Conservation (phyloP, 345 rosid genomes). For the Gossypium arboreum region DNA sequence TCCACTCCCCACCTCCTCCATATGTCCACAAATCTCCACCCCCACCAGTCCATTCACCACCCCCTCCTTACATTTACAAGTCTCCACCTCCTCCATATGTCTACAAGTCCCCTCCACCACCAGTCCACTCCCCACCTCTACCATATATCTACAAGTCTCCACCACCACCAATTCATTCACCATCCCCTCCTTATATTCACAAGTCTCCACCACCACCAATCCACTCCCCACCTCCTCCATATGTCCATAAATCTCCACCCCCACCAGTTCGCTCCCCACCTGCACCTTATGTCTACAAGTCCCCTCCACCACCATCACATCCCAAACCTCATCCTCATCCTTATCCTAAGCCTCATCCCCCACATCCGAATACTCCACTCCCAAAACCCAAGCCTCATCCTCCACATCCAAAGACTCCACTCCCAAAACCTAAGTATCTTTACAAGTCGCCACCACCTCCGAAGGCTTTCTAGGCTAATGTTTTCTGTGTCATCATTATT, state of each 20-base stretch:
- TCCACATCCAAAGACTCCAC: background rate
- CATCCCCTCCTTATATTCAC: background rate
- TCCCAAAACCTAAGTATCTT: background rate
- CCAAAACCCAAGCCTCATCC: background rate
- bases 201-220: background rate
- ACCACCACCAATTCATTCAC: background rate
- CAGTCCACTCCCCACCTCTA: background rate
- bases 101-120: background rate
- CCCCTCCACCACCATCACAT: background rate
- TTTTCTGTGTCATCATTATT: no score
- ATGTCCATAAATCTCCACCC: background rate
- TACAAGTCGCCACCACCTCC: constrained; percentile 9
- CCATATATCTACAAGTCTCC: background rate
- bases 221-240: background rate
- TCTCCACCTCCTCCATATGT: background rate
- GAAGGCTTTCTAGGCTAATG: background rate
- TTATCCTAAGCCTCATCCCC: no score
- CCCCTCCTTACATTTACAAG: background rate
- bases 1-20: no score
- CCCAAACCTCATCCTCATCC: background rate
- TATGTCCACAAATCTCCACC: no score
- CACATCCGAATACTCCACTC: background rate
- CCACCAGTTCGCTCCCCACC: background rate
- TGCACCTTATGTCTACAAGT: background rate
- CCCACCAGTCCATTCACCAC: background rate